phyloP scores from a whole-genome alignment of 345 rosid genomes.

The Gossypium bickii region DNA sequence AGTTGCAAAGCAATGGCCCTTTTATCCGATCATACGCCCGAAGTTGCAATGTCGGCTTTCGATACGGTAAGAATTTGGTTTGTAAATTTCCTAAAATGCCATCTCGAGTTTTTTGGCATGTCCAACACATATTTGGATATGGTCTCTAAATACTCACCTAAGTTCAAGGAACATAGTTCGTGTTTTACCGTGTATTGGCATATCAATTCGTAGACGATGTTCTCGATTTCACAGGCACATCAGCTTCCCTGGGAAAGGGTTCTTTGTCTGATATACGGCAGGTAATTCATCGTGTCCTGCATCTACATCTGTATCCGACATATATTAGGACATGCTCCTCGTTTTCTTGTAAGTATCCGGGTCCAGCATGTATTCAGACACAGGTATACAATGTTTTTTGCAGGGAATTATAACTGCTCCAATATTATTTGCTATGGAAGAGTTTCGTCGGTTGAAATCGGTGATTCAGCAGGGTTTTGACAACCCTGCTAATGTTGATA shows the following conservation, averaged over 20 bases:
- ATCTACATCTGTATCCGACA: neutral
- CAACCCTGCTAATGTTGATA: constrained; percentile 24
- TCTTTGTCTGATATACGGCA: constrained; percentile 48
- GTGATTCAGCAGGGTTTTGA: constrained; percentile 30
- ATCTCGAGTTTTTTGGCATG: neutral
- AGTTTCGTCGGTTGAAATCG: constrained; percentile 33
- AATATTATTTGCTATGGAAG: constrained; percentile 37
- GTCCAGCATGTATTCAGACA: no score
- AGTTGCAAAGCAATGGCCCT: constrained; percentile 52
- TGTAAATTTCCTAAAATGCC: constrained; percentile 12
- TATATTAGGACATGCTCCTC: neutral
- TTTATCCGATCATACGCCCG: constrained; percentile 45
- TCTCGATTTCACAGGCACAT: constrained; percentile 56
- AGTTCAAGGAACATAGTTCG: neutral
- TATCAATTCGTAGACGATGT: constrained; percentile 52
- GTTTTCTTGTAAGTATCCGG: no score
- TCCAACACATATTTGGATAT: neutral
- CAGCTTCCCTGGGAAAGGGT: constrained; percentile 56
- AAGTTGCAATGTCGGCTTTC: constrained; percentile 42
- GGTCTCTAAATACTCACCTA: no score
- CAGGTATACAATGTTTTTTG: neutral
- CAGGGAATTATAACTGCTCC: constrained; percentile 38
- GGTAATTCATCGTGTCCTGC: constrained; percentile 21
- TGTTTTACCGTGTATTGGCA: constrained; percentile 23
- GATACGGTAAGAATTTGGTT: constrained; percentile 59